A percentile compares a stretch with the other conserved stretches of the same genome.
Evolutionary conservation across 2,329 filamentous ascomycete species (phyloP).

Genomic region (Fusarium cicatricum): DNA sequence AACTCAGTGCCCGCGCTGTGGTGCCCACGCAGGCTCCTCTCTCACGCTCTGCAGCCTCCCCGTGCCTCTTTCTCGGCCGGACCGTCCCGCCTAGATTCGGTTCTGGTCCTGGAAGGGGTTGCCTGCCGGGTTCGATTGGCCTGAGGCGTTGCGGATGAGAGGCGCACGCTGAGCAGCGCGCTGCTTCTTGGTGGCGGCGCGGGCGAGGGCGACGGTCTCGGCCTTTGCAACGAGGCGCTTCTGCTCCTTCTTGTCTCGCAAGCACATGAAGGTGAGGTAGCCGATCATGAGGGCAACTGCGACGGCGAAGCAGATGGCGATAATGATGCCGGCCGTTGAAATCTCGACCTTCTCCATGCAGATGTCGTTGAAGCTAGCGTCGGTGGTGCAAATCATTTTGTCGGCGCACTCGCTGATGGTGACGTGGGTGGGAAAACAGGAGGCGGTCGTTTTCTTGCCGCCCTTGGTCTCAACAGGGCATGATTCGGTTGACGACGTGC

Average conservation of each 20-base stretch:
- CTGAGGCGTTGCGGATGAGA: slow-evolving; percentile 47
- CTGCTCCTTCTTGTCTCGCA: slow-evolving; percentile 57
- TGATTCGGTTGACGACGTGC: slow-evolving; percentile 42
- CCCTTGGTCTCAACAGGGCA: slow-evolving; percentile 53
- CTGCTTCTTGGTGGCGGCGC: slow-evolving; percentile 57
- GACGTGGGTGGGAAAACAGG: slow-evolving; percentile 51
- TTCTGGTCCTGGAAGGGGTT: slow-evolving; percentile 52
- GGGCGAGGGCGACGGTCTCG: slow-evolving; percentile 60
- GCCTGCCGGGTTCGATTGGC: slow-evolving; percentile 29
- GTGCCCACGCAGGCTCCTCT: slow-evolving; percentile 22
- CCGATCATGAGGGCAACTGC: slow-evolving; percentile 49
- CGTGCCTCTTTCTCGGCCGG: slow-evolving; percentile 28
- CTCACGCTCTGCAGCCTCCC: slow-evolving; percentile 30
- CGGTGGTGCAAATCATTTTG: slow-evolving; percentile 55
- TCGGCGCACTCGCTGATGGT: slow-evolving; percentile 52
- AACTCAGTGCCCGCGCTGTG: slow-evolving; percentile 1
- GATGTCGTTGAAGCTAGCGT: slow-evolving; percentile 47
- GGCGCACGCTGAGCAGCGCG: slow-evolving; percentile 48
- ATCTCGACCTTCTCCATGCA: slow-evolving; percentile 55
- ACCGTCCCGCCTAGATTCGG: slow-evolving; percentile 42
- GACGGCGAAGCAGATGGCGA: slow-evolving; percentile 57
- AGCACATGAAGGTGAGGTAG: slow-evolving; percentile 60
- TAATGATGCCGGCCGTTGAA: slow-evolving; percentile 55
- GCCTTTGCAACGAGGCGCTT: slow-evolving; percentile 54
- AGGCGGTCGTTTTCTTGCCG: slow-evolving; percentile 45